These are phyloP conservation scores for Blastomyces parvus DNA, from an alignment of 2,329 filamentous ascomycete species.

Conservation along the genomic window DNA sequence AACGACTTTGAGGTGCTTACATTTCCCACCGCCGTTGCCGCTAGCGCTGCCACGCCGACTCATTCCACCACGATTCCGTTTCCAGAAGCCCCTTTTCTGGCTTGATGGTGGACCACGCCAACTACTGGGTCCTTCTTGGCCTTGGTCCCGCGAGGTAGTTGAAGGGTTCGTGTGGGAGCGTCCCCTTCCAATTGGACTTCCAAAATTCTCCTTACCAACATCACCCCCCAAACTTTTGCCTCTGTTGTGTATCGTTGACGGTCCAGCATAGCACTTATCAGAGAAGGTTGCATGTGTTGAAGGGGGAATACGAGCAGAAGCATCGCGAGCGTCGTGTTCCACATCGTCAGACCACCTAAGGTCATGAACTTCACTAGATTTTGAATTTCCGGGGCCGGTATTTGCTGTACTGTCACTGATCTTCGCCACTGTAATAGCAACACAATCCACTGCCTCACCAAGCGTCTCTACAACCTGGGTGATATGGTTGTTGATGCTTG, in stretches of 20 bases:
- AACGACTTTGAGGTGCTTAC: background rate
- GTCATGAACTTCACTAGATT: background rate
- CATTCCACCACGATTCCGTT: background rate
- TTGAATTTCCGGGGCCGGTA: background rate
- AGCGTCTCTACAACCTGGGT: background rate
- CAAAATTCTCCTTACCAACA: background rate
- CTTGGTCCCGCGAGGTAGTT: background rate
- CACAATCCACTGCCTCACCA: background rate
- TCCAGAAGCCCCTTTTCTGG: slow-evolving; percentile 1
- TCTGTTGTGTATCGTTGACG: background rate
- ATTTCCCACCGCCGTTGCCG: background rate
- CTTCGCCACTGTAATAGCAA: background rate
- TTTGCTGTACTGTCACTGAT: background rate
- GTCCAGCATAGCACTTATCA: background rate
- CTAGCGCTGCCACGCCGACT: background rate
- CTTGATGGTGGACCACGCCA: background rate
- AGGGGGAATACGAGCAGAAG: background rate
- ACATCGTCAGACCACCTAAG: background rate
- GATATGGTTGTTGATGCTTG: background rate
- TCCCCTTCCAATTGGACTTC: background rate
- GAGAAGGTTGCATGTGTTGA: background rate
- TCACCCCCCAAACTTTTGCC: background rate
- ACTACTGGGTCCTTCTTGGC: background rate
- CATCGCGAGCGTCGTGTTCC: background rate
- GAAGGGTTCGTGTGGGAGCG: background rate